A percentile compares a stretch with the other conserved stretches of the same genome.
Conservation (phyloP, 1,139 yeast species). For the Zygosaccharomyces sapae region DNA sequence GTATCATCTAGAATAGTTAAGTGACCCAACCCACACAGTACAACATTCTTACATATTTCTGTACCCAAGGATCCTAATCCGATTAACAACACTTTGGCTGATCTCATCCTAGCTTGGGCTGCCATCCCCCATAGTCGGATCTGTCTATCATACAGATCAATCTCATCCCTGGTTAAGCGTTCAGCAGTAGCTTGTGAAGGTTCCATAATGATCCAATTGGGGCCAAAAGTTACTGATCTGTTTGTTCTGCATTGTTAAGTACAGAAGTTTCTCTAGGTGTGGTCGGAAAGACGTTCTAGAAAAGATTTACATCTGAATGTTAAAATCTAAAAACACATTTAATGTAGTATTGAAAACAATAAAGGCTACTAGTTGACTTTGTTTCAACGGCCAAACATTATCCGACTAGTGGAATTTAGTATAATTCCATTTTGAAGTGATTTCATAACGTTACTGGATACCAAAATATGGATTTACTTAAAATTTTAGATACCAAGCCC, state of each 20-base stretch:
- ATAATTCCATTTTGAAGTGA: neutral
- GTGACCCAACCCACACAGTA: slow-evolving; percentile 82
- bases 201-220: neutral
- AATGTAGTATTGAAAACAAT: neutral
- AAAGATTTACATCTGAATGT: neutral
- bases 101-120: slow-evolving; percentile 76
- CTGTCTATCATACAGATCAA: slow-evolving; percentile 90
- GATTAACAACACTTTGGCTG: slow-evolving; percentile 66
- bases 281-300: slow-evolving; percentile 1
- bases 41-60: slow-evolving; percentile 79
- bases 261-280: neutral
- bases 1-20: slow-evolving; percentile 65
- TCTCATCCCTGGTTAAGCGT: slow-evolving; percentile 55
- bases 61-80: slow-evolving; percentile 71
- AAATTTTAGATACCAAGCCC: slow-evolving; percentile 77
- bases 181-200: neutral
- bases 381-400: neutral
- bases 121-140: slow-evolving; percentile 95
- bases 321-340: neutral
- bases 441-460: neutral
- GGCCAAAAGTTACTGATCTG: no score
- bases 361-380: neutral
- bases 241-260: neutral
- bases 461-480: slow-evolving; percentile 61
- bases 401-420: neutral